Evolutionary conservation across 2,329 filamentous ascomycete species (phyloP).

Genomic region (Sporothrix schenckii): DNA sequence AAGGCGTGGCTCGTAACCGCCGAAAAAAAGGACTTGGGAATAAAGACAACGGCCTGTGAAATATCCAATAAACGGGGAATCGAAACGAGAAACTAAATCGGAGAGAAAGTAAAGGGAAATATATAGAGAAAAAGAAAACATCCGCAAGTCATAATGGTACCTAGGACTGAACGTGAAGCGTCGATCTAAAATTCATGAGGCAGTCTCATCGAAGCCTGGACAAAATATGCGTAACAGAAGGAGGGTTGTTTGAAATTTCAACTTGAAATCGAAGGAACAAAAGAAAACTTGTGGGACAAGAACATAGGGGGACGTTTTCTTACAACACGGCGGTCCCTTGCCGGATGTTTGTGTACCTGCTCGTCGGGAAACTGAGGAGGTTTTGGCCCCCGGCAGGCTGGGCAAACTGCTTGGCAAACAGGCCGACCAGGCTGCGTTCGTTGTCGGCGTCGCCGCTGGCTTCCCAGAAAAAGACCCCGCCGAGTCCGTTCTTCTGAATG

Average conservation of each 20-base stretch:
- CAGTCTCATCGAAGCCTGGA: neutral
- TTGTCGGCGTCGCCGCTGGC: slow-evolving; percentile 65
- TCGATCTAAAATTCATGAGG: neutral
- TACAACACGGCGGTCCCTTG: neutral
- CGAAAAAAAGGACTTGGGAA: neutral
- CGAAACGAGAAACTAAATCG: neutral
- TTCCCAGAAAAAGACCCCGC: slow-evolving; percentile 86
- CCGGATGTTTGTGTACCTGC: slow-evolving; percentile 61
- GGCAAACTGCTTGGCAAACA: slow-evolving; percentile 55
- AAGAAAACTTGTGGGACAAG: neutral
- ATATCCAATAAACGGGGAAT: neutral
- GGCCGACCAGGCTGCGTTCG: slow-evolving; percentile 60
- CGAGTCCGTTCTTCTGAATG: slow-evolving; percentile 62
- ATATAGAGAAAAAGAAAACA: neutral
- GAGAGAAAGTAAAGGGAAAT: neutral
- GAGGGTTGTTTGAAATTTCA: neutral
- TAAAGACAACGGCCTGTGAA: neutral
- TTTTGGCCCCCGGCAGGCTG: slow-evolving; percentile 56
- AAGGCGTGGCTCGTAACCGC: neutral
- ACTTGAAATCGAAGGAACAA: neutral
- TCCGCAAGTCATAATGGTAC: neutral
- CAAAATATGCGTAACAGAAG: too few relatives aligned
- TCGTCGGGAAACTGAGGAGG: slow-evolving; percentile 58
- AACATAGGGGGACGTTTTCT: neutral
- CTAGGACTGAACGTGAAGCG: neutral